Base-by-base conservation (phyloP, 1,284 basidiomycete genomes). In the Mycena sp. region DNA sequence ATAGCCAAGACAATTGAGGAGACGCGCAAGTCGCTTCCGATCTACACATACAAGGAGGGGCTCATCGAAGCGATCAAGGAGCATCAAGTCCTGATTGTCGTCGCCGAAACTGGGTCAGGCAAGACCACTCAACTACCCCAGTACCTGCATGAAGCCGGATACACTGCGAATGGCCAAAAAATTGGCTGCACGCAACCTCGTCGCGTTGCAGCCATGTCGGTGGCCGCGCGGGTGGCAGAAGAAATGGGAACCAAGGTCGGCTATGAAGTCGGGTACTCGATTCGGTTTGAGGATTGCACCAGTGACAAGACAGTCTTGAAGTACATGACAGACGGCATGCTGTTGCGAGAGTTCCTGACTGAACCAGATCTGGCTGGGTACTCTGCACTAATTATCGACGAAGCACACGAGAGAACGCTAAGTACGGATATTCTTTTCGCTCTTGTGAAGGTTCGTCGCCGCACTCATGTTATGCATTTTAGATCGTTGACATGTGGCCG, bases 101-200 rank as follows among this genome's bases (percentile, higher is more conserved):
- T 95, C 49, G 95, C 94, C 4, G 95, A 97, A 78, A 96, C 95
- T 0, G 96, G 96, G 23, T 98, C 95, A 0, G 98, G 98, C 25
- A 99, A 99, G 80, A 99, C 98, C 1, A 99, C 98, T 0, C 98
- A 99, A 76, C 83, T 99, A 10, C 96, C 98, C 0, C 98, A 99
- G 75, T 99, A 98, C 76, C 87, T 99, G 6, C 95, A 98, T 75
- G 98, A 99, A 81, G 96, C 95, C 1, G 98, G 98, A 1, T 99
- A 94, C 78, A 97, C 95, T 4, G 86, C 89, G 21, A 86, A 88
- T 68, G 96, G 97, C 7, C 81, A 88, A 77, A 99, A 96, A 76
- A 86, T 99, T 35, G 98, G 96, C 0, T 99, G 98, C 74, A 99
- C 98, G 0, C 98, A 99, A 77, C 98, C 98, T 35, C 93, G 98